Base-by-base conservation (phyloP, 495 filamentous ascomycete species). In the Xeromyces bisporus region DNA sequence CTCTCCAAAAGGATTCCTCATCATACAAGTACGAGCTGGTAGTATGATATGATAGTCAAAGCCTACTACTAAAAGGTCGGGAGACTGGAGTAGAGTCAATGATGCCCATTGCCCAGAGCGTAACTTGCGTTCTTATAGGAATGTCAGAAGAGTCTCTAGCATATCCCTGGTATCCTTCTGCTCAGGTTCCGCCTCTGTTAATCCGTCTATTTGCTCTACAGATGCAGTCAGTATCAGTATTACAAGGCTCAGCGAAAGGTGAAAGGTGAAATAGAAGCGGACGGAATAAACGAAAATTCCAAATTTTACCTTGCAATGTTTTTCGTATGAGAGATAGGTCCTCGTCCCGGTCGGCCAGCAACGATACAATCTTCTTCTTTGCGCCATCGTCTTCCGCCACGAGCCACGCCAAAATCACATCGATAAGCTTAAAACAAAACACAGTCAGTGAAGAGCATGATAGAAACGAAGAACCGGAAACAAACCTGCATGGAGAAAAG, bases 351-450 rank as follows among this genome's bases (percentile, higher is more conserved):
- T 80, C 77, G 16, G 66, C 73, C 18, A 93, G 54, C 15, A 76
- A 46, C 12, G 55, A 55, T 15, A 62, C 38, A 12, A 94, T 71
- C 51, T 67, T 78, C 23, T 55, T 63, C 51, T 64, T 72, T 3
- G 82, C 80, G 0, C 82, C 84, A 27, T 71, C 71, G 45, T 96
- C 91, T 51, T 99, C 91, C 1, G 86, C 91, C 9, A 83, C 60
- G 12, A 96, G 60, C 91, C 91, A 99, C 13, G 89, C 83, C 23
- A 96, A 47, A 21, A 94, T 75, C 7, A 83, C 69, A 57, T 96
- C 89, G 27, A 86, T 69, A 5, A 77, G 83, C 61, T 66, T 38
- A 32, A 7, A 15, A 27, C 6, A 11, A 16, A 23, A 6, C 24
- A 24, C 26, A 8, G 18, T 7, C 18, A 23, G 12, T 18, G 16